These are phyloP conservation scores for Hypoxylon perforatum DNA, from an alignment of 495 filamentous ascomycete species.

Conservation along the genomic window DNA sequence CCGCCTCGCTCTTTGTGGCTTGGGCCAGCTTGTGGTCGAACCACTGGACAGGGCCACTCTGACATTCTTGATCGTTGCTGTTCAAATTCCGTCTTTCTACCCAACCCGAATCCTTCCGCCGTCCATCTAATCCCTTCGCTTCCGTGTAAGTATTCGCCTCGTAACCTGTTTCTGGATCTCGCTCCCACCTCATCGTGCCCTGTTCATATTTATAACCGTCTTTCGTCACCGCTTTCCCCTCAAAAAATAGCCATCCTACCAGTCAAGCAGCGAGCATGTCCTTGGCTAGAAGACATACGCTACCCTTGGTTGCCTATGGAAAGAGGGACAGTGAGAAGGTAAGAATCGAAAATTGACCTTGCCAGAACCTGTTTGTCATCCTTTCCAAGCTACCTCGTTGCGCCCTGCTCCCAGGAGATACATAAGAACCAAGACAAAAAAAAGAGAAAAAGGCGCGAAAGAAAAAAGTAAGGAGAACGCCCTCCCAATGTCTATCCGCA, in stretches of 20 bases:
- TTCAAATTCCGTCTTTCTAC: conserved; percentile 12
- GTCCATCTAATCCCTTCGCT: conserved; percentile 5
- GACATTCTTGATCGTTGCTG: conserved; percentile 20
- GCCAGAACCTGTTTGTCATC: conserved; percentile 11
- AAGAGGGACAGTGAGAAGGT: neutral
- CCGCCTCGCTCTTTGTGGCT: conserved; percentile 14
- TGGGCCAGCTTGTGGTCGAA: neutral
- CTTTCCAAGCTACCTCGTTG: conserved; percentile 22
- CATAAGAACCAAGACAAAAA: neutral
- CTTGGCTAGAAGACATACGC: conserved; percentile 1
- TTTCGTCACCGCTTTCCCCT: neutral
- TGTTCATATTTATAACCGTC: conserved; percentile 10
- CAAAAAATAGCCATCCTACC: neutral
- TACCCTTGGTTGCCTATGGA: neutral
- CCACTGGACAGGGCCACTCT: neutral
- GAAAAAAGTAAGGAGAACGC: conserved; percentile 8
- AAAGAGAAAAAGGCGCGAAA: conserved; percentile 8
- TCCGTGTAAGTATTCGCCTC: conserved; percentile 4
- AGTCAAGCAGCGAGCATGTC: neutral
- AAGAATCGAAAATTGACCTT: conserved; percentile 5
- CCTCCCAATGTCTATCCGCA: conserved; percentile 34
- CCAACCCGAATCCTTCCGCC: neutral
- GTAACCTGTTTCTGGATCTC: neutral
- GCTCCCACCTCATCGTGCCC: conserved; percentile 2
- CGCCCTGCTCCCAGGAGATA: conserved; percentile 2